Evolutionary conservation across 768 basidiomycete species (phyloP), one percentile per base, ranked within the genome.

Genomic region (Lactarius sanguifluus): DNA sequence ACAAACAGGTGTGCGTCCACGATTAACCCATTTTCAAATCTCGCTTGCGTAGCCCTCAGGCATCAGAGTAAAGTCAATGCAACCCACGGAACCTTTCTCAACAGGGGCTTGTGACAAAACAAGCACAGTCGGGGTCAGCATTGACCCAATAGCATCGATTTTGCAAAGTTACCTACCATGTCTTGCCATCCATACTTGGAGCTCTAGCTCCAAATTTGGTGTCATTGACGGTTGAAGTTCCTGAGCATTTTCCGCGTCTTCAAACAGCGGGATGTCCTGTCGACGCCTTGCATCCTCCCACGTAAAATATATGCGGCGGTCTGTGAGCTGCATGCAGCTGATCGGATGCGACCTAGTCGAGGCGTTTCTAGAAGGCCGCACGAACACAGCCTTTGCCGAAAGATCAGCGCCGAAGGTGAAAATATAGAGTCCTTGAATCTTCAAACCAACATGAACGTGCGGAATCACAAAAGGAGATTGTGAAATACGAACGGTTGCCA

Each of bases 291-390:
- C 5, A 16, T 64, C 47, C 2, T 69, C 62, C 70, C 68, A 71
- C 43, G 65, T 66, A 57, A 71, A 71, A 58, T 70, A 66, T 7
- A 71, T 13, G 25, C 65, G 68, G 28, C 70, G 68, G 60, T 69
- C 68, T 0, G 69, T 70, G 6, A 71, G 57, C 38, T 71, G 70
- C 57, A 70, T 47, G 45, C 70, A 71, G 38, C 45, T 69, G 43
- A 71, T 54, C 7, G 13, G 54, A n/a, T 18, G 15, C 2, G 52
- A 1, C 5, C 0, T 15, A 15, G 18, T 2, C 18, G 15, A 2
- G n/a, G 43, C 3, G 5, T 16, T 1, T 15, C 2, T 23, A 38
- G 57, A 65, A 10, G 70, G 68, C 9, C n/a, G 64, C 25, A 70
- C 59, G 16, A 50, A 30, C 23, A 30, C 36, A 20, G 54, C 52